Evolutionary conservation across 2,329 filamentous ascomycete species (phyloP).

Genomic region (Rutstroemia sp.): DNA sequence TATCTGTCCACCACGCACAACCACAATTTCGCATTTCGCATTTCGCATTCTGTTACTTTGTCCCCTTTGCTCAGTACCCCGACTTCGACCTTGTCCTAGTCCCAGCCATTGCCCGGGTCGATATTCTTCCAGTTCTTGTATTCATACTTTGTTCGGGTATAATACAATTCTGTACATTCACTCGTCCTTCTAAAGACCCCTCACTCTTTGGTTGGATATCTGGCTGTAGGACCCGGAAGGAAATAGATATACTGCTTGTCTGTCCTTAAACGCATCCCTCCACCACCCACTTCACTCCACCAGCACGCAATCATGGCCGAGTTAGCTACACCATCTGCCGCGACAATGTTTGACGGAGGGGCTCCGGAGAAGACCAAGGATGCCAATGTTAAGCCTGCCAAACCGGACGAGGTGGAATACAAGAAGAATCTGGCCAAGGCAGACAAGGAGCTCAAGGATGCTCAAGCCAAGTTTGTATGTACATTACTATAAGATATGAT

Average conservation of each 20-base stretch:
- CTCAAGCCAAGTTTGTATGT: conserved; percentile 63
- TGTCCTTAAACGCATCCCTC: neutral
- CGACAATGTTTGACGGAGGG: conserved; percentile 34
- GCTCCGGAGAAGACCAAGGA: conserved; percentile 11
- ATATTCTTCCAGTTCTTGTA: neutral
- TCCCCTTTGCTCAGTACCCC: neutral
- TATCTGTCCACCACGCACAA: conserved; percentile 5
- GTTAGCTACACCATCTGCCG: conserved; percentile 35
- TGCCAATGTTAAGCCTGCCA: conserved; percentile 58
- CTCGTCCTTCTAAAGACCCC: neutral
- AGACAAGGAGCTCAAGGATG: conserved; percentile 77
- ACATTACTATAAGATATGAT: neutral
- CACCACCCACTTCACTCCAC: neutral
- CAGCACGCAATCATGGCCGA: conserved; percentile 38
- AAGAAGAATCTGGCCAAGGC: conserved; percentile 71
- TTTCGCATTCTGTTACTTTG: neutral
- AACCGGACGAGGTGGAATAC: conserved; percentile 80
- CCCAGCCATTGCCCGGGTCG: too few relatives aligned
- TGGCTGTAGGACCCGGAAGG: neutral
- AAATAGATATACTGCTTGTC: neutral
- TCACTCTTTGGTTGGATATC: neutral
- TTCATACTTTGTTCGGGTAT: neutral
- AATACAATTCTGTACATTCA: neutral
- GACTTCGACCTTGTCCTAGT: neutral
- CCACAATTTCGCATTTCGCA: neutral